Evolutionary conservation across 306 rosid genomes (phyloP).

Genomic region (Vigna trinervia): DNA sequence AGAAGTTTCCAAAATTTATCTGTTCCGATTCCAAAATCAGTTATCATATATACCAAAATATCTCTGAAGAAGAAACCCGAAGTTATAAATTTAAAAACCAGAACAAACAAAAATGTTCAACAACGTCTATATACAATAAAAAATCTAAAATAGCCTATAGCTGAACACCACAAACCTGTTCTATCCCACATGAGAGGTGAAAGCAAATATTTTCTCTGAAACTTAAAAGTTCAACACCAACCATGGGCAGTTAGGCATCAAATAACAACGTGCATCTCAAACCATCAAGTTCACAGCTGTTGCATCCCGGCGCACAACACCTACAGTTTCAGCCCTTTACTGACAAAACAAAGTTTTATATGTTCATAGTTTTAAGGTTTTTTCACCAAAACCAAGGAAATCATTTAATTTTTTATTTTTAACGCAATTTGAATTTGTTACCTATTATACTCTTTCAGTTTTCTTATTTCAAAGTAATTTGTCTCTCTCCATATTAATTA

Average conservation of each 20-base stretch:
- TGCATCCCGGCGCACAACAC: not conserved
- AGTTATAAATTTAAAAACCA: not conserved
- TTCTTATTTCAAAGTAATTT: too few relatives aligned
- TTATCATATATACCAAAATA: too few relatives aligned
- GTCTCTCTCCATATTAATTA: too few relatives aligned
- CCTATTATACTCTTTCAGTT: too few relatives aligned
- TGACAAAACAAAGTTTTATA: too few relatives aligned
- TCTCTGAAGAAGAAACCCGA: not conserved
- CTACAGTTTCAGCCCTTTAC: not conserved
- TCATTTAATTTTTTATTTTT: too few relatives aligned
- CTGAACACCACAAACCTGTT: not conserved
- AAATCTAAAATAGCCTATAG: not conserved
- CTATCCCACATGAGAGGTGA: not conserved
- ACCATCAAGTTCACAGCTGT: not conserved
- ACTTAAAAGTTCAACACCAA: not conserved
- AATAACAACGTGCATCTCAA: not conserved
- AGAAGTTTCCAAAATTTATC: conserved; percentile 99
- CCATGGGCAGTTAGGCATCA: not conserved
- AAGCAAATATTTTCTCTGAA: not conserved
- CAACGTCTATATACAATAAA: not conserved
- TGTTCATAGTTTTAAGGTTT: too few relatives aligned
- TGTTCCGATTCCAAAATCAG: too few relatives aligned
- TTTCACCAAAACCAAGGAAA: too few relatives aligned
- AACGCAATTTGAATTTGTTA: too few relatives aligned
- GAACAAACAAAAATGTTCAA: not conserved